Conservation (phyloP, 2,329 filamentous ascomycete species). For the Ceratocystis alfenasii region DNA sequence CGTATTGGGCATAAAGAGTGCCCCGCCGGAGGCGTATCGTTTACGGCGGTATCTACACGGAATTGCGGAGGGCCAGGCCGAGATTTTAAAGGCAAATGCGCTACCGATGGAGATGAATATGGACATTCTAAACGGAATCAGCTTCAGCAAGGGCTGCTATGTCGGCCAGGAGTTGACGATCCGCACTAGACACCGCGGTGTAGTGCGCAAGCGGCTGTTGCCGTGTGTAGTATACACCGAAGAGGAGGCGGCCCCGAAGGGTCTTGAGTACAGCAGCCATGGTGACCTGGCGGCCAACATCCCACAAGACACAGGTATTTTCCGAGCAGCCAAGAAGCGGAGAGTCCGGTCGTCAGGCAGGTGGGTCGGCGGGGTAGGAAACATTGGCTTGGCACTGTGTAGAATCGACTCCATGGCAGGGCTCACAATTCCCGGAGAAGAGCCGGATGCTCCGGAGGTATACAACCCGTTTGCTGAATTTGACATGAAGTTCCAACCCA, state of each 20-base stretch:
- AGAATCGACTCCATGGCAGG: constrained; percentile 86
- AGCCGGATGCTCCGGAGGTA: constrained; percentile 47
- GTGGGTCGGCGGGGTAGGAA: constrained; percentile 67
- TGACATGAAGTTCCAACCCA: constrained; percentile 35
- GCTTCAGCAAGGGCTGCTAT: constrained; percentile 95
- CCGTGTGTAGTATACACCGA: constrained; percentile 60
- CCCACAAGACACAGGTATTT: constrained; percentile 39
- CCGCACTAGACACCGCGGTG: constrained; percentile 83
- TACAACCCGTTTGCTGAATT: constrained; percentile 53
- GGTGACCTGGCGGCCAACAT: constrained; percentile 30
- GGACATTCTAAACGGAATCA: constrained; percentile 72
- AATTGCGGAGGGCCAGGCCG: constrained; percentile 70
- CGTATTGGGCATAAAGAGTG: constrained; percentile 35
- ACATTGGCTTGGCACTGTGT: constrained; percentile 77
- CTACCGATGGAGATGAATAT: constrained; percentile 84
- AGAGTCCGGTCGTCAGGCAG: constrained; percentile 57
- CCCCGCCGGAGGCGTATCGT: constrained; percentile 52
- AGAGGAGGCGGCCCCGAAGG: constrained; percentile 28
- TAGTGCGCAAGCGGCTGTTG: constrained; percentile 80
- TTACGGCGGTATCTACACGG: constrained; percentile 68
- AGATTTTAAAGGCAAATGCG: constrained; percentile 59
- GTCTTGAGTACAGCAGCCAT: constrained; percentile 38
- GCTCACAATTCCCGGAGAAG: constrained; percentile 51
- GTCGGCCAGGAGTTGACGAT: constrained; percentile 95
- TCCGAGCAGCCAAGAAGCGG: constrained; percentile 36